Evolutionary conservation across 2,329 filamentous ascomycete species (phyloP).

Genomic region (Davidsoniella neocaledoniae): DNA sequence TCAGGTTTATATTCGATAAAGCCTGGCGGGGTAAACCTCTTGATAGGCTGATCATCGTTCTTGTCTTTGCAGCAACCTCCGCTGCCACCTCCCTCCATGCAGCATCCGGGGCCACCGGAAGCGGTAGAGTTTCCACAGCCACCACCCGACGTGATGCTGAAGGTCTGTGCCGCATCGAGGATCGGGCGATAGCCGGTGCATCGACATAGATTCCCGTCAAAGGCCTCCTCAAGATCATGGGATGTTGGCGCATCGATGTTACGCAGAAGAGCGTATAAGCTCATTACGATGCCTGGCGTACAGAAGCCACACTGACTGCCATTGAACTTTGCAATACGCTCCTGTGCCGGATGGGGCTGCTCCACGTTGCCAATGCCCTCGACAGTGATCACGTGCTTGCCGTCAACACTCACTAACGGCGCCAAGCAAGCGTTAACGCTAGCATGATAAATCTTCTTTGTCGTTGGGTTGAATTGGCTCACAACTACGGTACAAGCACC

Average conservation of each 20-base stretch:
- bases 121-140: conserved; percentile 32
- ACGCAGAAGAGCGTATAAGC: conserved; percentile 76
- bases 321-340: conserved; percentile 78
- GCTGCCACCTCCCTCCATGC: conserved; percentile 46
- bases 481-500: conserved; percentile 93
- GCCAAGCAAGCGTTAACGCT: conserved; percentile 93
- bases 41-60: conserved; percentile 33
- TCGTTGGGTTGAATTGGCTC: conserved; percentile 84
- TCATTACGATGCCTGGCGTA: conserved; percentile 96
- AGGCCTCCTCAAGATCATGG: conserved; percentile 83
- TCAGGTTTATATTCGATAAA: conserved; percentile 92
- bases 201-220: conserved; percentile 88
- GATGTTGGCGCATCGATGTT: conserved; percentile 66
- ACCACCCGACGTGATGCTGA: conserved; percentile 36
- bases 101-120: conserved; percentile 42
- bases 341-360: conserved; percentile 74
- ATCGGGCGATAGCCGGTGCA: conserved; percentile 95
- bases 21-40: conserved; percentile 65
- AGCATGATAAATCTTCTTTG: conserved; percentile 84
- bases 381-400: conserved; percentile 95
- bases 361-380: conserved; percentile 87
- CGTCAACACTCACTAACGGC: conserved; percentile 80
- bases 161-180: conserved; percentile 82
- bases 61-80: conserved; percentile 46
- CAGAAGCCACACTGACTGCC: conserved; percentile 92